These are phyloP conservation scores for Colletotrichum sp. DNA, from an alignment of 2,329 filamentous ascomycete species.

Conservation along the genomic window DNA sequence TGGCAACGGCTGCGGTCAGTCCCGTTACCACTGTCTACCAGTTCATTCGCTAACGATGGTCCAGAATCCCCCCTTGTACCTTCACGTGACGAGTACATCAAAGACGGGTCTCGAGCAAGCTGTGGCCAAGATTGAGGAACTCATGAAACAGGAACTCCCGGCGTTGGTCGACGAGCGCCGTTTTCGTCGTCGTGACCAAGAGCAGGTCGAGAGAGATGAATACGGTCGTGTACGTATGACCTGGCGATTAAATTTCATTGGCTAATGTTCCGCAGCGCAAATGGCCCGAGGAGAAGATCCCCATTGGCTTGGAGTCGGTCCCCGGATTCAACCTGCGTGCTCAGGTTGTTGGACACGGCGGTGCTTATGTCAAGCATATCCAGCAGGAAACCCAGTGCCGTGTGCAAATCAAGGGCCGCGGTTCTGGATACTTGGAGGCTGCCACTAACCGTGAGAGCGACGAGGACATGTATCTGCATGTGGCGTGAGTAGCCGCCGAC, in stretches of 20 bases:
- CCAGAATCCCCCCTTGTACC: slow-evolving; percentile 90
- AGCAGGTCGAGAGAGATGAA: slow-evolving; percentile 86
- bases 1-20: slow-evolving; percentile 91
- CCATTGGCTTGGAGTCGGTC: slow-evolving; percentile 87
- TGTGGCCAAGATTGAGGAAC: slow-evolving; percentile 85
- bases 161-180: slow-evolving; percentile 94
- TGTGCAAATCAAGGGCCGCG: slow-evolving; percentile 97
- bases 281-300: slow-evolving; percentile 97
- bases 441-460: slow-evolving; percentile 90
- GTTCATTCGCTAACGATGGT: not conserved
- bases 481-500: slow-evolving; percentile 68
- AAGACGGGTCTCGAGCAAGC: slow-evolving; percentile 93
- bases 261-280: slow-evolving; percentile 71
- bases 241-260: not conserved
- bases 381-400: slow-evolving; percentile 94
- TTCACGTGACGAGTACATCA: slow-evolving; percentile 91
- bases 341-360: slow-evolving; percentile 93
- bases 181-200: slow-evolving; percentile 82
- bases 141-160: slow-evolving; percentile 95
- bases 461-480: slow-evolving; percentile 95
- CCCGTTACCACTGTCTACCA: not conserved
- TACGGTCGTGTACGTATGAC: slow-evolving; percentile 76
- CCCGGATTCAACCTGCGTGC: slow-evolving; percentile 95
- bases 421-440: slow-evolving; percentile 91
- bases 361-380: slow-evolving; percentile 97